Evolutionary conservation across 768 basidiomycete genomes (phyloP).

Genomic region (Calocybe gangraenosa): DNA sequence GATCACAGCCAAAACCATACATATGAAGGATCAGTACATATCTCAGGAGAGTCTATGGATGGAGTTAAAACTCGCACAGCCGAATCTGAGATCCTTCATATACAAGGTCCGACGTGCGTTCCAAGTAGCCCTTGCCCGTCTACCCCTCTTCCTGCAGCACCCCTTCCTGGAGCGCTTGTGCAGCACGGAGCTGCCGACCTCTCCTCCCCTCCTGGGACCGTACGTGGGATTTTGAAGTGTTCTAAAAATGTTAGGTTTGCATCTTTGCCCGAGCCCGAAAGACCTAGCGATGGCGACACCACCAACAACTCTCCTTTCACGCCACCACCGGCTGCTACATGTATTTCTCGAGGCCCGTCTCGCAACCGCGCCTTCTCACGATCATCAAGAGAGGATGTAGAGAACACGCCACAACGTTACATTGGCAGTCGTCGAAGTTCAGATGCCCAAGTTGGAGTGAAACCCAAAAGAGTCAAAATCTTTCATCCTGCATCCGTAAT

Average conservation of each 20-base stretch:
- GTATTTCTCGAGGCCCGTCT: constrained; percentile 7
- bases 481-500: constrained; percentile 3
- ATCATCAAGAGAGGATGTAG: constrained; percentile 3
- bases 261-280: constrained; percentile 21
- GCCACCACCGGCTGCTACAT: background rate
- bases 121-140: constrained; percentile 13
- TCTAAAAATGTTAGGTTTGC: constrained; percentile 43
- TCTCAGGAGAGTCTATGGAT: background rate
- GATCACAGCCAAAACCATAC: background rate
- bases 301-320: background rate
- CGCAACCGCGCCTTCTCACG: constrained; percentile 9
- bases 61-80: constrained; percentile 4
- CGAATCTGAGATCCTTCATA: background rate
- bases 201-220: constrained; percentile 17
- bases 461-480: background rate
- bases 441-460: background rate
- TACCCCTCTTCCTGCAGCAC: constrained; percentile 13
- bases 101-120: constrained; percentile 1
- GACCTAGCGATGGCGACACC: no score
- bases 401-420: constrained; percentile 2
- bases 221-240: constrained; percentile 33
- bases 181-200: constrained; percentile 7
- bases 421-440: background rate
- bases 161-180: constrained; percentile 19
- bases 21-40: background rate